Conservation (phyloP, 768 basidiomycete species). For the Kwoniella dendrophila region DNA sequence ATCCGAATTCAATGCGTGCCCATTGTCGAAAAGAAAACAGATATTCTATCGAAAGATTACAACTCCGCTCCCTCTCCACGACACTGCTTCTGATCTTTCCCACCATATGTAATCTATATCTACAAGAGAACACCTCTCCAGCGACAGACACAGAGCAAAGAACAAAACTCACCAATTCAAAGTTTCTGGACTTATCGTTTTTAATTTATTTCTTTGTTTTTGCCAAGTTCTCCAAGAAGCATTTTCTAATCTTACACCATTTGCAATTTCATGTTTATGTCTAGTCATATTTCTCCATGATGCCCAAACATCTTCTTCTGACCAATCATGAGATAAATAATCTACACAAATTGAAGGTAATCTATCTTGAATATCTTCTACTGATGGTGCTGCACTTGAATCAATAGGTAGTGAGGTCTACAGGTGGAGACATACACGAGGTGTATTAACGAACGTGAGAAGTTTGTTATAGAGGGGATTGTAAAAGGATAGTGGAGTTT, state of each 20-base stretch:
- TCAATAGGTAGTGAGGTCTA: conserved; percentile 55
- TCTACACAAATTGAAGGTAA: conserved; percentile 90
- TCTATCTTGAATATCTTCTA: conserved; percentile 67
- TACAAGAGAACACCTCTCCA: not conserved
- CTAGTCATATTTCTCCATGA: conserved; percentile 98
- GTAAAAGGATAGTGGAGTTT: not conserved
- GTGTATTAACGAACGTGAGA: not conserved
- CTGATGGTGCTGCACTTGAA: conserved; percentile 54
- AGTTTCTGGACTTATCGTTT: conserved; percentile 93
- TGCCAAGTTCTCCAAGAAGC: conserved; percentile 99
- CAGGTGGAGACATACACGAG: not conserved
- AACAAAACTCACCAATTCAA: conserved; percentile 82
- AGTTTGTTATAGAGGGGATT: not conserved
- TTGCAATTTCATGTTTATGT: conserved; percentile 96
- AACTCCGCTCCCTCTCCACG: not conserved
- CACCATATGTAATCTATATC: not conserved
- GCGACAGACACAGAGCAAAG: not conserved
- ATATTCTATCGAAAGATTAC: too few relatives aligned
- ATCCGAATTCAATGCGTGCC: not conserved
- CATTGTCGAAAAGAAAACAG: too few relatives aligned
- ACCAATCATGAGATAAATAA: conserved; percentile 97
- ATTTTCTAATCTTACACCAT: conserved; percentile 92
- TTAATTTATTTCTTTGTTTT: conserved; percentile 95
- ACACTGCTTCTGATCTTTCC: not conserved
- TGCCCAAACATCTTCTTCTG: conserved; percentile 96